Evolutionary conservation across 1,139 yeast genomes (phyloP).

Genomic region (Saccharomyces hybrid): DNA sequence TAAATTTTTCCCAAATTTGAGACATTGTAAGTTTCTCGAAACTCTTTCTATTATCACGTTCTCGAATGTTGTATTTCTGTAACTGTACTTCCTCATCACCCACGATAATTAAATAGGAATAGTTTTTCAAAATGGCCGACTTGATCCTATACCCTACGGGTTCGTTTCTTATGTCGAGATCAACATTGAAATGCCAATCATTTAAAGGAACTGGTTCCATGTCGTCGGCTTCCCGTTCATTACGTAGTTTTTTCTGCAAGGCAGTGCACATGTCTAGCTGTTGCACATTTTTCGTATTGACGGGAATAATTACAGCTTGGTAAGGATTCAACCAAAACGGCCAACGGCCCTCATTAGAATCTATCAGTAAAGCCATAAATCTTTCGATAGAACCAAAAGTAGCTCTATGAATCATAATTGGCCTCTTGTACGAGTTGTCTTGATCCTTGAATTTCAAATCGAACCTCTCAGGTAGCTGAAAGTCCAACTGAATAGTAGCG

Average conservation of each 20-base stretch:
- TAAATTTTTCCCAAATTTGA: conserved; percentile 45
- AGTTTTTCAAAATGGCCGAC: conserved; percentile 70
- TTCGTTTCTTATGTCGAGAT: conserved; percentile 65
- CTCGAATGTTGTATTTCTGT: conserved; percentile 59
- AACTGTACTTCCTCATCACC: conserved; percentile 78
- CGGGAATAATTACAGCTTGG: conserved; percentile 82
- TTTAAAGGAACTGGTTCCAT: conserved; percentile 43
- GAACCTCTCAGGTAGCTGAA: conserved; percentile 86
- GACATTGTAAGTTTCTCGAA: conserved; percentile 40
- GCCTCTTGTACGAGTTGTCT: conserved; percentile 45
- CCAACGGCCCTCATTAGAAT: conserved; percentile 92
- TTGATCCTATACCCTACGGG: conserved; percentile 76
- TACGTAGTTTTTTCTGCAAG: conserved; percentile 19
- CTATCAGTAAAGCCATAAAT: conserved; percentile 82
- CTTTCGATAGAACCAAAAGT: conserved; percentile 92
- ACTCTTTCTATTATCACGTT: conserved; percentile 45
- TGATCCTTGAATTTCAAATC: conserved; percentile 60
- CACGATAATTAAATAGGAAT: conserved; percentile 69
- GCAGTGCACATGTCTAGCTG: conserved; percentile 38
- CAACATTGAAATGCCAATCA: conserved; percentile 62
- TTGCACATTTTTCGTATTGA: conserved; percentile 53
- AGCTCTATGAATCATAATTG: conserved; percentile 93
- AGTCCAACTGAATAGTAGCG: conserved; percentile 92
- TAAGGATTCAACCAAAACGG: conserved; percentile 98
- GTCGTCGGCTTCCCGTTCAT: conserved; percentile 18